phyloP scores from a whole-genome alignment of 2,329 filamentous ascomycete species.

The Colletotrichum spaethianum region DNA sequence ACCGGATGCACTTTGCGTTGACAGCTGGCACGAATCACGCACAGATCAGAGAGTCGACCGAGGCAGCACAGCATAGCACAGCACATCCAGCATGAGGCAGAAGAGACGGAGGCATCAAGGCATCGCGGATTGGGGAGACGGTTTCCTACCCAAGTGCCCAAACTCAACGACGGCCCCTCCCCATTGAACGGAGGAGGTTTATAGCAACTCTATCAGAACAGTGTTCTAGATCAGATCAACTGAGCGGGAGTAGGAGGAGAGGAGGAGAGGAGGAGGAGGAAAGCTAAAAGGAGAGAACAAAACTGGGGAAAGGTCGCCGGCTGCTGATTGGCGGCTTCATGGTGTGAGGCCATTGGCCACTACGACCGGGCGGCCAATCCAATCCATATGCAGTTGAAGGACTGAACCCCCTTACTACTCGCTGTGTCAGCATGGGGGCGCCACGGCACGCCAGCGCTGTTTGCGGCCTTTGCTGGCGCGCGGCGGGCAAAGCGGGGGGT shows the following conservation, averaged over 20 bases:
- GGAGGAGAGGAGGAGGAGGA: neutral
- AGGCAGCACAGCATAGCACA: neutral
- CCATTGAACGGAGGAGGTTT: neutral
- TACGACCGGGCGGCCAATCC: neutral
- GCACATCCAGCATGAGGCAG: neutral
- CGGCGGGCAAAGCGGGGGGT: neutral
- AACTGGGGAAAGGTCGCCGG: conserved; percentile 18
- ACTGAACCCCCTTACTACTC: neutral
- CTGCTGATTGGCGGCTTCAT: conserved; percentile 21
- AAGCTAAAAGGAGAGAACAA: neutral
- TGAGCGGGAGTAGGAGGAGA: neutral
- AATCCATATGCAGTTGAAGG: neutral
- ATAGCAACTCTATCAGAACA: conserved; percentile 4
- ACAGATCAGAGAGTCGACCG: neutral
- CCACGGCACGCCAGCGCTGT: neutral
- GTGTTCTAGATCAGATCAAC: conserved; percentile 19
- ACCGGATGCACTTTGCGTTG: neutral
- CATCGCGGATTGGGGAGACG: neutral
- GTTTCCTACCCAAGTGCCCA: neutral
- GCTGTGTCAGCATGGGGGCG: conserved; percentile 4
- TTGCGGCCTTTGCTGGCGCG: conserved; percentile 1
- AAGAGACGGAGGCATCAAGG: neutral
- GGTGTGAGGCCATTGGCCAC: neutral
- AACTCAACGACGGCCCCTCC: neutral
- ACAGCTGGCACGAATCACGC: neutral